Evolutionary conservation across 768 basidiomycete species (phyloP), one percentile per base, ranked within the genome.

Genomic region (Lactifluus hygrophoroides): DNA sequence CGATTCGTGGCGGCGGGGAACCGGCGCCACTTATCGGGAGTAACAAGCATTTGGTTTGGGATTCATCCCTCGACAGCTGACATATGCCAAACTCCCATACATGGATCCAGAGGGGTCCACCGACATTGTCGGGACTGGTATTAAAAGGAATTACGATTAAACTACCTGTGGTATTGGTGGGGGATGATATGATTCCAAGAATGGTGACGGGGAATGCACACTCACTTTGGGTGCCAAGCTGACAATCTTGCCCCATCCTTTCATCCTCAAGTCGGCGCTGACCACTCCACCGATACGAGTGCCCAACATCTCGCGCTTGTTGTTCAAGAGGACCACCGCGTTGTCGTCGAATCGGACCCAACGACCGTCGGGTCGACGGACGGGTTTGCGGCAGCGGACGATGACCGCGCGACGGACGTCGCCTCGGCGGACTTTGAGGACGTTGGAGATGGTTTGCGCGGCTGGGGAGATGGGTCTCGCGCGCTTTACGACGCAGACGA

Each of bases 391-490:
- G n/a, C 92, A 94, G 35, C 95, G 84, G 9, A 98, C 95, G 55
- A 98, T 89, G 64, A 98, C 87, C 0, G 95, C 95, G 64, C 93
- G 83, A n/a, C 93, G 84, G 43, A 98, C 90, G 70, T 97, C 95
- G 21, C 95, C 95, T 56, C 85, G 81, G 25, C 92, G 83, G 13
- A 97, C 92, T 75, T 96, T 97, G 65, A 93, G 80, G 3, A 89
- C 88, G 27, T 85, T 87, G 7, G 86, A 80, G 6, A 88, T 84
- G 7, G 83, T 77, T 45, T 84, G 79, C 0, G 81, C 74, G 8
- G 84, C 79, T 5, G 82, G 80, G 10, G 86, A 80, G 10, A 94
- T 73, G 5, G 94, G 92, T 14, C 94, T 82, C 3, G 95, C 94
- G 56, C 85, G 83, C 69, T 96, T 91, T 60, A 98, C 85, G 56